phyloP scores from a whole-genome alignment of 2,329 filamentous ascomycete genomes.

The Colletotrichum liriopes region DNA sequence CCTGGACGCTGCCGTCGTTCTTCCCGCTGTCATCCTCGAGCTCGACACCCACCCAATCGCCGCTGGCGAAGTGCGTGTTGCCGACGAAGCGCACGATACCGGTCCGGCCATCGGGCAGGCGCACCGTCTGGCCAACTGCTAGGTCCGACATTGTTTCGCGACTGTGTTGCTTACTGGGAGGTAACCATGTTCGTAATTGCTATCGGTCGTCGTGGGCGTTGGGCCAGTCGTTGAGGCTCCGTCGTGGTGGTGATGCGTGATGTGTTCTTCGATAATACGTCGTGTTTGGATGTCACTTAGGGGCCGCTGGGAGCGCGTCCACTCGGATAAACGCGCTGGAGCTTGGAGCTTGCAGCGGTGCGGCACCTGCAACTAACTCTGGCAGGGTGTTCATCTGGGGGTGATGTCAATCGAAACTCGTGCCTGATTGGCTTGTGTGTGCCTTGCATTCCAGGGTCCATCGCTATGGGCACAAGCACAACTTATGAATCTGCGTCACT shows the following conservation, averaged over 20 bases:
- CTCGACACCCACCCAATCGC: conserved; percentile 92
- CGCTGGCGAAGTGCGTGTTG: conserved; percentile 82
- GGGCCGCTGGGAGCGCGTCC: conserved; percentile 34
- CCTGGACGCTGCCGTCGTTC: conserved; percentile 93
- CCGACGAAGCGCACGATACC: conserved; percentile 88
- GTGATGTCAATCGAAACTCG: conserved; percentile 18
- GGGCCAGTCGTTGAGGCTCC: conserved; percentile 29
- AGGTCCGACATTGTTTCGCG: conserved; percentile 68
- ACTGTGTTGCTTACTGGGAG: conserved; percentile 20
- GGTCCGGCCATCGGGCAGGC: conserved; percentile 83
- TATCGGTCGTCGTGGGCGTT: conserved; percentile 18
- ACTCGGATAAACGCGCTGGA: conserved; percentile 40
- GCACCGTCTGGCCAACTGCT: conserved; percentile 80
- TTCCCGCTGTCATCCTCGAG: conserved; percentile 87
- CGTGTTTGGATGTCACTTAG: conserved; percentile 39
- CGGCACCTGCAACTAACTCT: conserved; percentile 6
- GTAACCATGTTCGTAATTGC: conserved; percentile 37
- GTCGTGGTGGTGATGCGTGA: conserved; percentile 23
- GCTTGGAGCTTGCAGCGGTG: conserved; percentile 16
- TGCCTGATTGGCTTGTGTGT: conserved; percentile 22
- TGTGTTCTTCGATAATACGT: conserved; percentile 18
- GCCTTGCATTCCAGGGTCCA: conserved; percentile 17
- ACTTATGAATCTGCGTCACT: not conserved
- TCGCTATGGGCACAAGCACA: not conserved
- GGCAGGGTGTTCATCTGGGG: conserved; percentile 22